Evolutionary conservation across 2,329 filamentous ascomycete species (phyloP).

Genomic region (Xylaria sp.): DNA sequence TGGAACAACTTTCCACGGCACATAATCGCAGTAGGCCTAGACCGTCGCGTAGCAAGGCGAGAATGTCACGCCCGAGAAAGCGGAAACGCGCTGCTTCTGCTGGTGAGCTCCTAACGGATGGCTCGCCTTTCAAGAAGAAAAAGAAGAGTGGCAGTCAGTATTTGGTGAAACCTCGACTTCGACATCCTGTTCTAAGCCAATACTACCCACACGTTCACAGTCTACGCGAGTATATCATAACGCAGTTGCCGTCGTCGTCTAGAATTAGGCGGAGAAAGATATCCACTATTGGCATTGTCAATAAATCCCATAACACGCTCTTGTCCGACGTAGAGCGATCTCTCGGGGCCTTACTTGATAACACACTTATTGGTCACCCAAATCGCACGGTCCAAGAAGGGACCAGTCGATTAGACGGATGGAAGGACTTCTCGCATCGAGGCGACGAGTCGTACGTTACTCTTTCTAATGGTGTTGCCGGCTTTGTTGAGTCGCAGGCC

Average conservation of each 20-base stretch:
- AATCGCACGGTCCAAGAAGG: slow-evolving; percentile 48
- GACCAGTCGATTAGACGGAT: slow-evolving; percentile 64
- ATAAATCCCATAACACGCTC: slow-evolving; percentile 32
- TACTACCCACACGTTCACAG: slow-evolving; percentile 75
- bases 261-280: slow-evolving; percentile 70
- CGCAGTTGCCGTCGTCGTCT: slow-evolving; percentile 73
- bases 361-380: slow-evolving; percentile 71
- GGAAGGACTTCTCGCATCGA: slow-evolving; percentile 70
- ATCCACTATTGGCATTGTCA: slow-evolving; percentile 54
- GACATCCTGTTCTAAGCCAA: slow-evolving; percentile 73
- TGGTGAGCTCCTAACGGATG: slow-evolving; percentile 28
- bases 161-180: slow-evolving; percentile 42
- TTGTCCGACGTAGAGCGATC: slow-evolving; percentile 53
- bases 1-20: neutral
- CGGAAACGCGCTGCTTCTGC: slow-evolving; percentile 40
- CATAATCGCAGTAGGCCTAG: slow-evolving; percentile 8
- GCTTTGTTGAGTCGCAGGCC: slow-evolving; percentile 66
- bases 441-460: slow-evolving; percentile 69
- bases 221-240: slow-evolving; percentile 76
- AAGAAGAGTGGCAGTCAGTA: slow-evolving; percentile 12
- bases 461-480: slow-evolving; percentile 59
- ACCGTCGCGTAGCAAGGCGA: slow-evolving; percentile 21
- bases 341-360: slow-evolving; percentile 73
- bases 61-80: slow-evolving; percentile 47
- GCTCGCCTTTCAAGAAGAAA: slow-evolving; percentile 35